Percentiles rank a stretch among this genome's conserved stretches.
These are phyloP conservation scores for Leccinum obscurum DNA, from an alignment of 768 basidiomycete species.

Conservation along the genomic window DNA sequence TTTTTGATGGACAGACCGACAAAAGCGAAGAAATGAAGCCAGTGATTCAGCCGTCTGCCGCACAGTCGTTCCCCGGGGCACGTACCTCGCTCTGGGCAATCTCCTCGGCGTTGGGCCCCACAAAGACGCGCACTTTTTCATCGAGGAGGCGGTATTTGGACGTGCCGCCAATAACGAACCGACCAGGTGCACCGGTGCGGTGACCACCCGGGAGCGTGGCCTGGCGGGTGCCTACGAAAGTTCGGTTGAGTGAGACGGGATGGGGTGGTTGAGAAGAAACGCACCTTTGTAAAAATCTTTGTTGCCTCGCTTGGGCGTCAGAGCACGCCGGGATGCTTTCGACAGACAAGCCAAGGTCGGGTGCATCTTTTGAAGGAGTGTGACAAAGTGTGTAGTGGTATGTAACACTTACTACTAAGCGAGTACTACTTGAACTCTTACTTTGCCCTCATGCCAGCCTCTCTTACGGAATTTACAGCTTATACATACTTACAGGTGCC, in stretches of 20 bases:
- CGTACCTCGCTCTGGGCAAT: slow-evolving; percentile 60
- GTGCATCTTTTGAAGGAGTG: slow-evolving; percentile 47
- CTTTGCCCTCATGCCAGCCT: background rate
- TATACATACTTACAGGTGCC: background rate
- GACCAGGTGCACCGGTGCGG: slow-evolving; percentile 87
- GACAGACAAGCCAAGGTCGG: slow-evolving; percentile 68
- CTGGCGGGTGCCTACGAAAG: slow-evolving; percentile 70
- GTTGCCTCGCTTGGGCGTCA: slow-evolving; percentile 87
- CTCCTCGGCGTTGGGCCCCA: slow-evolving; percentile 72
- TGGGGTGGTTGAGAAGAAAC: slow-evolving; percentile 6
- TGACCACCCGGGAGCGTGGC: slow-evolving; percentile 80
- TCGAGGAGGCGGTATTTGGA: slow-evolving; percentile 82
- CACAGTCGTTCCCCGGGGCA: slow-evolving; percentile 3
- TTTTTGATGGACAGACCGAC: background rate
- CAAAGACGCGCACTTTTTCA: slow-evolving; percentile 79
- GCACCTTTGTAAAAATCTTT: slow-evolving; percentile 98
- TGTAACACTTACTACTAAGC: too few relatives aligned
- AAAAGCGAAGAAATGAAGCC: background rate
- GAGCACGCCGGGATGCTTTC: slow-evolving; percentile 80
- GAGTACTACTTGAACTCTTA: background rate
- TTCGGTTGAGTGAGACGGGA: background rate
- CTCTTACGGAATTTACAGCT: background rate
- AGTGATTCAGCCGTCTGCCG: background rate
- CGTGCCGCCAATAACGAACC: slow-evolving; percentile 74
- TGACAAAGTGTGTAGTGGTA: background rate